Conservation (phyloP, 2,329 filamentous ascomycete species). For the Penicillium sp. region DNA sequence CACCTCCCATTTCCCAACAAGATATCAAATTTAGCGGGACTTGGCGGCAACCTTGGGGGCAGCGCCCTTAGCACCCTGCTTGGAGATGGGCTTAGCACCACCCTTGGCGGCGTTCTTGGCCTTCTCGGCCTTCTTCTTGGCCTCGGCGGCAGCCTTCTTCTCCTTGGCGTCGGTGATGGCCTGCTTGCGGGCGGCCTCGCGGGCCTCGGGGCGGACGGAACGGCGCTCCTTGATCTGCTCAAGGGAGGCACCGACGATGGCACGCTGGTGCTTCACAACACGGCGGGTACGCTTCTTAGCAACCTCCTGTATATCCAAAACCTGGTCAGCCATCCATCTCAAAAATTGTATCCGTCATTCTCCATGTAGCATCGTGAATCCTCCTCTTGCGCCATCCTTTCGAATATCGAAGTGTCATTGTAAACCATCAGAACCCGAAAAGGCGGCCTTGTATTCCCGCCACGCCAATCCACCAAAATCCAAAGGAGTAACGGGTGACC, state of each 20-base stretch:
- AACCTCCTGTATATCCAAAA: slow-evolving; percentile 69
- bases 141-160: slow-evolving; percentile 85
- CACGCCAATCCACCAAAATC: slow-evolving; percentile 18
- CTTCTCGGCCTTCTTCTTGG: slow-evolving; percentile 98
- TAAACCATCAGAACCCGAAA: slow-evolving; percentile 1
- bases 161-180: slow-evolving; percentile 98
- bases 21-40: slow-evolving; percentile 63
- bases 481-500: slow-evolving; percentile 42
- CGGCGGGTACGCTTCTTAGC: slow-evolving; percentile 99
- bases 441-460: slow-evolving; percentile 7
- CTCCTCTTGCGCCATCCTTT: slow-evolving; percentile 15
- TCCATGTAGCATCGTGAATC: slow-evolving; percentile 2
- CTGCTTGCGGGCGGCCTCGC: slow-evolving; percentile 77
- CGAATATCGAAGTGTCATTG: neutral
- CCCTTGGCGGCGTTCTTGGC: slow-evolving; percentile 86
- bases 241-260: slow-evolving; percentile 97
- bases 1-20: slow-evolving; percentile 30
- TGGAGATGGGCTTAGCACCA: slow-evolving; percentile 76
- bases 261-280: slow-evolving; percentile 97
- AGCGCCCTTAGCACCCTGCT: slow-evolving; percentile 94
- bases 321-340: slow-evolving; percentile 27
- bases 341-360: neutral
- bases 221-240: slow-evolving; percentile 99
- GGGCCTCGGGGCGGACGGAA: slow-evolving; percentile 88
- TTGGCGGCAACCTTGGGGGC: slow-evolving; percentile 78